phyloP scores from a whole-genome alignment of 2,329 filamentous ascomycete species.

The Mycosphaerelloides madeirae region DNA sequence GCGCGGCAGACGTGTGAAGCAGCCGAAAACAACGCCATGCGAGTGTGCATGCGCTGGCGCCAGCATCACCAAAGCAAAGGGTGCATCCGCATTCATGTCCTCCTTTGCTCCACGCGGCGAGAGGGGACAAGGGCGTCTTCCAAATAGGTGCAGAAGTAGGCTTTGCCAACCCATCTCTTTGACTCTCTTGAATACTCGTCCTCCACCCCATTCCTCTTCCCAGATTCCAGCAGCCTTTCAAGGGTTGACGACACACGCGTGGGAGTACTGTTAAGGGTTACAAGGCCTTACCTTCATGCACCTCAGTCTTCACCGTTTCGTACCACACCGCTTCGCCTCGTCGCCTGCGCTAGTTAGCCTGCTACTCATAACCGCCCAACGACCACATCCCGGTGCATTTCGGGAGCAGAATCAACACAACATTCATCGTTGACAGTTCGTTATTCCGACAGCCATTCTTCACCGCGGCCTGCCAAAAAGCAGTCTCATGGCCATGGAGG shows the following conservation, averaged over 20 bases:
- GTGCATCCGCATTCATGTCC: constrained; percentile 25
- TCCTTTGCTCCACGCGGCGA: constrained; percentile 20
- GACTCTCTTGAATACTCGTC: constrained; percentile 2
- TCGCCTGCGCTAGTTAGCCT: constrained; percentile 7
- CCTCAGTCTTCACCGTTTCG: constrained; percentile 11
- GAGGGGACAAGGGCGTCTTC: constrained; percentile 21
- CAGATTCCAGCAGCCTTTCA: constrained; percentile 4
- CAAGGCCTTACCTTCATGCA: constrained; percentile 15
- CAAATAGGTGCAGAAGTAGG: constrained; percentile 25
- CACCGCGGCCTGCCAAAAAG: constrained; percentile 3
- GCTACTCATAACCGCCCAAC: constrained; percentile 13
- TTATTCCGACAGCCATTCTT: not conserved
- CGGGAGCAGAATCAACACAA: no score
- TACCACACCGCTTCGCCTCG: constrained; percentile 23
- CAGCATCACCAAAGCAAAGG: constrained; percentile 21
- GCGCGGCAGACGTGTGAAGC: constrained; percentile 14
- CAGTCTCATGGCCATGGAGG: constrained; percentile 11
- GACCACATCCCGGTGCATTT: constrained; percentile 1
- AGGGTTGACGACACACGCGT: constrained; percentile 9
- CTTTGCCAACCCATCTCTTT: constrained; percentile 14
- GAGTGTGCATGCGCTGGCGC: constrained; percentile 25
- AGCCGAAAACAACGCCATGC: constrained; percentile 23
- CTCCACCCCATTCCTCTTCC: constrained; percentile 5
- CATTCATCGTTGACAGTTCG: not conserved
- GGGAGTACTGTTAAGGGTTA: constrained; percentile 16